phyloP scores from a whole-genome alignment of 140 eudicot genomes.

The Flaveria floridana region DNA sequence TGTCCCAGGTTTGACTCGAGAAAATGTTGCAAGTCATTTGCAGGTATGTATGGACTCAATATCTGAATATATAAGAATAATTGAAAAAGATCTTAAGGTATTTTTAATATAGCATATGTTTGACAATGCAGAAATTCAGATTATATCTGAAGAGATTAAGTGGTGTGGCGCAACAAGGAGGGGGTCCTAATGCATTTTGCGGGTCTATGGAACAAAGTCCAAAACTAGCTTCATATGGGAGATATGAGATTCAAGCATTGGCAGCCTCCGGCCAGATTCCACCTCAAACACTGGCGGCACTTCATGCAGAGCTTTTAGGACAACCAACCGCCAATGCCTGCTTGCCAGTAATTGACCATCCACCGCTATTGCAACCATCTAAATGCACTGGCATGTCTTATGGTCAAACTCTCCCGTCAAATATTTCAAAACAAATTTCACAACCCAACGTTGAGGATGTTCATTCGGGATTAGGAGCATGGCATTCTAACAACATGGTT shows the following conservation, averaged over 20 bases:
- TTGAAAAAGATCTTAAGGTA: background rate
- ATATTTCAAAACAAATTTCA: conserved; percentile 40
- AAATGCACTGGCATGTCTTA: conserved; percentile 46
- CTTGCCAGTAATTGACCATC: conserved; percentile 51
- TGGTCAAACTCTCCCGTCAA: conserved; percentile 55
- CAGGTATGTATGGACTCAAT: conserved; percentile 43
- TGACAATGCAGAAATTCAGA: conserved; percentile 67
- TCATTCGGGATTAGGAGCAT: conserved; percentile 42
- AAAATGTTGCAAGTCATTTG: conserved; percentile 87
- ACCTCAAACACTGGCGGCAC: conserved; percentile 64
- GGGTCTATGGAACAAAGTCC: conserved; percentile 53
- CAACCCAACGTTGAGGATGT: conserved; percentile 46
- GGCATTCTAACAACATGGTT: conserved; percentile 46
- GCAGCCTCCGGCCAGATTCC: conserved; percentile 73
- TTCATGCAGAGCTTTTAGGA: conserved; percentile 69
- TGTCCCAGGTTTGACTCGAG: conserved; percentile 77
- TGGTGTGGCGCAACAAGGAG: conserved; percentile 55
- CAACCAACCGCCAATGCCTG: conserved; percentile 47
- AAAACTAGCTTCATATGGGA: conserved; percentile 48
- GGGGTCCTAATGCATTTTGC: conserved; percentile 51
- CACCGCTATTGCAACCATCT: conserved; percentile 49
- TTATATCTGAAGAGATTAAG: conserved; percentile 72
- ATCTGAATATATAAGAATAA: background rate
- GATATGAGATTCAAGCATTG: conserved; percentile 65
- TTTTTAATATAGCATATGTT: background rate